phyloP scores from a whole-genome alignment of 768 basidiomycete species.

The Serendipita vermifera region DNA sequence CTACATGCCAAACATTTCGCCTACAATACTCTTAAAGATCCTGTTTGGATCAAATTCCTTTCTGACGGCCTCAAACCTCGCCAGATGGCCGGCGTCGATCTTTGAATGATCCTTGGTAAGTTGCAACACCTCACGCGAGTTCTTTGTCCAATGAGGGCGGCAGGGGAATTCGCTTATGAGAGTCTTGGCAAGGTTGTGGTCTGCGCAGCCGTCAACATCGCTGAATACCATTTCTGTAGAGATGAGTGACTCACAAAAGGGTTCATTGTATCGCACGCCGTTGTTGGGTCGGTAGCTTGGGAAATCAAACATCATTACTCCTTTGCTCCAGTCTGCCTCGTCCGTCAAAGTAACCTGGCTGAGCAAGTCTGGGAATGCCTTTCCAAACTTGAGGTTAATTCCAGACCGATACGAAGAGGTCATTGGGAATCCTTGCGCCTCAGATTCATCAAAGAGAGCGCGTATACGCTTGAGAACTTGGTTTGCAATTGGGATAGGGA shows the following conservation, averaged over 20 bases:
- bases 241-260: constrained; percentile 11
- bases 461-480: constrained; percentile 12
- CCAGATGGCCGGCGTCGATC: constrained; percentile 7
- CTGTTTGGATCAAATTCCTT: constrained; percentile 12
- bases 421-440: constrained; percentile 11
- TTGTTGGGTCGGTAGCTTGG: constrained; percentile 10
- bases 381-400: constrained; percentile 15
- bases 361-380: constrained; percentile 13
- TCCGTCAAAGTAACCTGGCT: constrained; percentile 13
- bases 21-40: constrained; percentile 13
- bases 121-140: constrained; percentile 12
- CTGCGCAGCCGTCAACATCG: neutral
- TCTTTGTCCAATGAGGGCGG: constrained; percentile 15
- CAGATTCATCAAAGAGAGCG: constrained; percentile 14
- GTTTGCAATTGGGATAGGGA: constrained; percentile 12
- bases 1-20: constrained; percentile 13
- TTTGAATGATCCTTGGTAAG: constrained; percentile 9
- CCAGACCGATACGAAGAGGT: constrained; percentile 14
- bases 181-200: constrained; percentile 10
- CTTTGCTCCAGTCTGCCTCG: constrained; percentile 14
- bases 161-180: constrained; percentile 12
- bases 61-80: constrained; percentile 11
- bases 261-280: constrained; percentile 12
- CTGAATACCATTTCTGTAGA: neutral
- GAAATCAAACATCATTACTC: constrained; percentile 13